phyloP scores from a whole-genome alignment of 495 filamentous ascomycete genomes.

The Neurospora tetrasperma region DNA sequence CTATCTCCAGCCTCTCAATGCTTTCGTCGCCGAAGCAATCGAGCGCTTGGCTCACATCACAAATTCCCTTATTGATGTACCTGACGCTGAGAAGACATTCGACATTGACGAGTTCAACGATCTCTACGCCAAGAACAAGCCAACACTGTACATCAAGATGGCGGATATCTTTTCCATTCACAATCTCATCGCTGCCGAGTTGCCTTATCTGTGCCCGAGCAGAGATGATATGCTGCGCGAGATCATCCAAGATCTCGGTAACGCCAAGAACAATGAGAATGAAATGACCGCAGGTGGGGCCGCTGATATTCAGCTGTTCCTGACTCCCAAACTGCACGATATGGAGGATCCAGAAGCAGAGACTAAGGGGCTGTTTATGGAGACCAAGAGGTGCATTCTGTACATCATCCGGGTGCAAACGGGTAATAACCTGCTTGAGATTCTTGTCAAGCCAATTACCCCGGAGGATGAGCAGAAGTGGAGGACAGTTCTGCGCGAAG shows the following conservation, averaged over 20 bases:
- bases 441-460: constrained; percentile 81
- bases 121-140: constrained; percentile 87
- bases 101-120: constrained; percentile 99
- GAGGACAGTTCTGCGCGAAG: constrained; percentile 72
- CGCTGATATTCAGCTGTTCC: constrained; percentile 81
- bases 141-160: constrained; percentile 97
- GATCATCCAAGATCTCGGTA: constrained; percentile 84
- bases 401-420: constrained; percentile 97
- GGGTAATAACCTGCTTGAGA: constrained; percentile 84
- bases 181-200: constrained; percentile 69
- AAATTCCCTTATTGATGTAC: constrained; percentile 63
- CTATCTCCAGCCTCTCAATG: constrained; percentile 89
- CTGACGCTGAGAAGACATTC: constrained; percentile 79
- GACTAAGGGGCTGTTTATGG: constrained; percentile 87
- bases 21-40: constrained; percentile 76
- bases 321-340: constrained; percentile 86
- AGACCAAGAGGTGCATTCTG: constrained; percentile 92
- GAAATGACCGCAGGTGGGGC: constrained; percentile 81
- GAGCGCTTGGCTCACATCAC: constrained; percentile 70
- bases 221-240: constrained; percentile 86
- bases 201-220: constrained; percentile 61
- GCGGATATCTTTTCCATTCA: constrained; percentile 95
- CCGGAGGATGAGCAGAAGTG: constrained; percentile 84
- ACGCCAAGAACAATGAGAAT: constrained; percentile 87
- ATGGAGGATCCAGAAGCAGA: constrained; percentile 88